These are phyloP conservation scores for Eutrema heterophyllum DNA, from an alignment of 345 rosid species.

Conservation along the genomic window DNA sequence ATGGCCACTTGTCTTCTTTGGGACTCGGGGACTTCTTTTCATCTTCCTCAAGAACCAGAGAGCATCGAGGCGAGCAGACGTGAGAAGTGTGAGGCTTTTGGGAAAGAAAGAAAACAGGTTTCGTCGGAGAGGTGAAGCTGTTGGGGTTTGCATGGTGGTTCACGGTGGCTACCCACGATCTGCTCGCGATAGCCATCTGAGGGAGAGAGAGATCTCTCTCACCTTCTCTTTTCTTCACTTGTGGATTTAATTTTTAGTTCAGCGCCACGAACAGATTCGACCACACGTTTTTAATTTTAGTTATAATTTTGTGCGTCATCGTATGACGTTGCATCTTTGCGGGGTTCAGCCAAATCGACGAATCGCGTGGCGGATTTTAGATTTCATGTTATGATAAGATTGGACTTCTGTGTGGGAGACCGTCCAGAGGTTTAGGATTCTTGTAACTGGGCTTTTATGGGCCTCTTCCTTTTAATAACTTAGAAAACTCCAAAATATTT, in stretches of 20 bases:
- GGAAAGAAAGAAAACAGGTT: slow-evolving; percentile 32
- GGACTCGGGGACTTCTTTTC: slow-evolving; percentile 35
- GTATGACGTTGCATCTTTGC: background rate
- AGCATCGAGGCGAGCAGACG: slow-evolving; percentile 36
- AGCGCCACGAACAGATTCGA: slow-evolving; percentile 19
- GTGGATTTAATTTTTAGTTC: slow-evolving; percentile 21
- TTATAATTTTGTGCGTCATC: background rate
- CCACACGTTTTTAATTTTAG: slow-evolving; percentile 7
- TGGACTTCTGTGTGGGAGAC: background rate
- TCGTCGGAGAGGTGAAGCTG: slow-evolving; percentile 26
- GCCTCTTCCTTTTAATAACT: background rate
- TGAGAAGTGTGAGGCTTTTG: slow-evolving; percentile 33
- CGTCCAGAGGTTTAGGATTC: background rate
- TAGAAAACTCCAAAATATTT: background rate
- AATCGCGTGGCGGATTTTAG: slow-evolving; percentile 28
- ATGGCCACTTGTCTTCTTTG: slow-evolving; percentile 29
- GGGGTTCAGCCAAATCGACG: background rate
- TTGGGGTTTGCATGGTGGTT: slow-evolving; percentile 25
- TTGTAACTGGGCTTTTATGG: slow-evolving; percentile 11
- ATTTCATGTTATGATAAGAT: slow-evolving; percentile 31
- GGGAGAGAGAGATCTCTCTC: background rate
- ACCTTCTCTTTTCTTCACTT: slow-evolving; percentile 6
- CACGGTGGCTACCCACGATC: slow-evolving; percentile 35
- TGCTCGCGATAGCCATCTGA: slow-evolving; percentile 23
- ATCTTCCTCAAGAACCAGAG: slow-evolving; percentile 47